Conservation (phyloP, 345 rosid species). For the Linum usitatissimum region DNA sequence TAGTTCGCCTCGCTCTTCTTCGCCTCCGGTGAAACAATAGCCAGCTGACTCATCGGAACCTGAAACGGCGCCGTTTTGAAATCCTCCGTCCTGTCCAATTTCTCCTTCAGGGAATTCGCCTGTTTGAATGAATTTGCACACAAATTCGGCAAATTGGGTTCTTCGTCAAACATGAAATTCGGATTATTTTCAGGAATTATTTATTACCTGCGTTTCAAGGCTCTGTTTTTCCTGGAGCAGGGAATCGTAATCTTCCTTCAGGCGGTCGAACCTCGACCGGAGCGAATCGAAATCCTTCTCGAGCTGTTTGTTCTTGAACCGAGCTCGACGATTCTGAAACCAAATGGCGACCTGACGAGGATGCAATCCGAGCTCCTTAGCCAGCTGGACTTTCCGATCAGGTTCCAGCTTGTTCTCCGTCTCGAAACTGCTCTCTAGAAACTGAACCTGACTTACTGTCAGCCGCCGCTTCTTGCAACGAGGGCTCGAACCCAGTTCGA, state of each 20-base stretch:
- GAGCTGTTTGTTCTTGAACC: constrained; percentile 7
- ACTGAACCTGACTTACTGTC: not conserved
- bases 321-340: constrained; percentile 2
- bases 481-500: not conserved
- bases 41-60: not conserved
- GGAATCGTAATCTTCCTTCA: not conserved
- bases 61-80: not conserved
- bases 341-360: constrained; percentile 3
- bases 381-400: constrained; percentile 1
- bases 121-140: not conserved
- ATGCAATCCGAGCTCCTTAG: constrained; percentile 3
- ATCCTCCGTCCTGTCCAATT: not conserved
- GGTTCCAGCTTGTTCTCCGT: constrained; percentile 6
- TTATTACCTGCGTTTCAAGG: not conserved
- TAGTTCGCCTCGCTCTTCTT: not conserved
- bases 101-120: not conserved
- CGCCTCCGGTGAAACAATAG: not conserved
- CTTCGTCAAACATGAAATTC: not conserved
- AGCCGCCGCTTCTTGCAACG: not conserved
- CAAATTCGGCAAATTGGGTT: not conserved
- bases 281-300: constrained; percentile 2
- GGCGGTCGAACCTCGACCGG: not conserved
- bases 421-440: constrained; percentile 1
- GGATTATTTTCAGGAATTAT: not conserved
- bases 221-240: not conserved